Base-by-base conservation (phyloP, 495 filamentous ascomycete genomes). In the Xylaria sp. region DNA sequence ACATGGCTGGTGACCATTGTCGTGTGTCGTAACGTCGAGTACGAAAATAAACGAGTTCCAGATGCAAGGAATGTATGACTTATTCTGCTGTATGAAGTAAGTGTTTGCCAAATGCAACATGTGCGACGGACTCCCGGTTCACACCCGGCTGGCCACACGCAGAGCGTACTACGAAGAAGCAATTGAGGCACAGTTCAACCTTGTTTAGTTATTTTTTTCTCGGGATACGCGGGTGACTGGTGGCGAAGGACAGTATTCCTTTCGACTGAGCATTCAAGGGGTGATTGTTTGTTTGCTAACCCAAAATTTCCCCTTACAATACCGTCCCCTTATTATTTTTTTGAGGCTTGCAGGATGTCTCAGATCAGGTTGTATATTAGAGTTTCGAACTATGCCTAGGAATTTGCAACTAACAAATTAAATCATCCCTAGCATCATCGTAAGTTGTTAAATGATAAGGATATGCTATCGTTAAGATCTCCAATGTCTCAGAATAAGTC, bases 21-120 rank as follows among this genome's bases (percentile, higher is more conserved):
- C 9, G 21, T 37, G 17, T 9, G 31, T 3, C 50, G 67, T 70
- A 63, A 70, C 68, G 59, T 63, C 55, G 68, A 31, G 61, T 44
- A 63, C 21, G 12, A 63, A 19, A 43, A 31, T 6, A 41, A 68
- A 24, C 33, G 14, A 37, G 21, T 40, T 44, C 24, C 37, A 17
- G 4, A 3, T 46, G 24, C 17, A 14, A 12, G 15, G 17, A 5
- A 59, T 37, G 33, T 9, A 59, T n/a, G 31, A 59, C 33, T 1
- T 55, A 29, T 15, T 55, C 52, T 31, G 31, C 26, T 21, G 33
- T 5, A 59, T 59, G 15, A 17, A 5, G 37, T 58, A 46, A n/a
- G 8, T 44, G 53, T 44, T 58, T 29, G 53, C 17, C 14, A 44
- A 33, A 57, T 35, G 35, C 17, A 37, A 58, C 15, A 11, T 68